Percentiles rank a stretch among this genome's conserved stretches.
phyloP scores from a whole-genome alignment of 495 filamentous ascomycete species.

The Penicillium maclennaniae region DNA sequence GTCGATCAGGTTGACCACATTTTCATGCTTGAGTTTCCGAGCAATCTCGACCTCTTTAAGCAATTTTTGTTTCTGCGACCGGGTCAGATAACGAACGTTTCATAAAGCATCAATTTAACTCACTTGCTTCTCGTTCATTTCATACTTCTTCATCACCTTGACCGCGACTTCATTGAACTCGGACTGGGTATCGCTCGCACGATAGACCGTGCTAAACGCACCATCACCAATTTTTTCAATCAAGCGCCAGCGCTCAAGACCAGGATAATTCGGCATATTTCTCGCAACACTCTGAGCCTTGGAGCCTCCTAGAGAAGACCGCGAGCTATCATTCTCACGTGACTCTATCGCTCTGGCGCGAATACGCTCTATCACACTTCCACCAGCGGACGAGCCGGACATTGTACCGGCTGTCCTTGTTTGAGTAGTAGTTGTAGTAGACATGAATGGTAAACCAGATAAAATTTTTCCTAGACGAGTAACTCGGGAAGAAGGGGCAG shows the following conservation, averaged over 20 bases:
- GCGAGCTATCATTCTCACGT: neutral
- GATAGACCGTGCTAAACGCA: conserved; percentile 95
- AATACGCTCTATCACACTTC: neutral
- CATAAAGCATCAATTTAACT: neutral
- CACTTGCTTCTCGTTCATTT: conserved; percentile 10
- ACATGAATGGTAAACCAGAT: neutral
- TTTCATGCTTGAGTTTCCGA: neutral
- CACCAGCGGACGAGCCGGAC: neutral
- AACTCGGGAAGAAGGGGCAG: no score
- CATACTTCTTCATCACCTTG: conserved; percentile 13
- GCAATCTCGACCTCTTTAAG: neutral
- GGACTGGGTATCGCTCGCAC: conserved; percentile 22
- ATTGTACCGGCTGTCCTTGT: neutral
- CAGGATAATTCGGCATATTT: conserved; percentile 11
- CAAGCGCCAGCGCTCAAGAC: conserved; percentile 76
- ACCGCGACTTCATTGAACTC: conserved; percentile 7
- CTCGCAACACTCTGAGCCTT: neutral
- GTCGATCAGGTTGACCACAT: neutral
- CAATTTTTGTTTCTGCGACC: neutral
- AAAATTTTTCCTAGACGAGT: neutral
- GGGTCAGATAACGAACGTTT: neutral
- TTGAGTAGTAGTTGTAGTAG: neutral
- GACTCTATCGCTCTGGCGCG: neutral
- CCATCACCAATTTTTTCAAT: conserved; percentile 96
- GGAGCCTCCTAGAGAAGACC: no score